Evolutionary conservation across 257 asterid genomes (phyloP), one percentile per base, ranked within the genome.

Genomic region (Verbascum thapsus): DNA sequence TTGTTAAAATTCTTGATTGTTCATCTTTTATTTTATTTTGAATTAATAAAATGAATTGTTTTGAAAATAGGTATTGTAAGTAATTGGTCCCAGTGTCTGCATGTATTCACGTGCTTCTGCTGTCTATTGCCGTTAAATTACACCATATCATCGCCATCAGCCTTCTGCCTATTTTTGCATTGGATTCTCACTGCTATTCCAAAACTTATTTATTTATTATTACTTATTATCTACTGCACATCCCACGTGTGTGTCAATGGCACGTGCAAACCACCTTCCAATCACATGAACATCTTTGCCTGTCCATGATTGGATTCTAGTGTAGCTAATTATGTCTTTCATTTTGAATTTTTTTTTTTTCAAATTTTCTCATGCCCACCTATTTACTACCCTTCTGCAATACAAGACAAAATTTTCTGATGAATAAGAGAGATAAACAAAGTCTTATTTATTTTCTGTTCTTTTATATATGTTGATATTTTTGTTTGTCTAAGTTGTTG

Each of bases 71-170:
- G 62, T 2, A 41, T 65, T 10, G 66, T 73, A 76, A 82, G 76
- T 69, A 76, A 57, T 69, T 72, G 88, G 88, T 71, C 90, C 95
- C 88, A 78, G 30, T 42, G 60, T 68, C 87, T 81, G 94, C 84
- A 81, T 78, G 83, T 79, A 81, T 85, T 83, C 90, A 86, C 90
- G 90, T 81, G 95, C 77, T 75, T 8, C 45, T 77, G 86, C 72
- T 76, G 76, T 74, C 53, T 55, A 30, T 72, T 74, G 81, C 85
- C 72, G 72, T 73, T 67, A 53, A 41, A 68, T 74, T 66, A 63
- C 84, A 72, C 79, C 57, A 70, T 63, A 59, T 63, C 83, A 70
- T 63, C 82, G 30, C 59, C 80, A 66, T 63, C 79, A 52, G 16
- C 73, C 19, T 52, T 3, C 53, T 64, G 70, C 68, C 42, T 64